phyloP scores from a whole-genome alignment of 2,329 filamentous ascomycete species.

The Cercospora canescens region DNA sequence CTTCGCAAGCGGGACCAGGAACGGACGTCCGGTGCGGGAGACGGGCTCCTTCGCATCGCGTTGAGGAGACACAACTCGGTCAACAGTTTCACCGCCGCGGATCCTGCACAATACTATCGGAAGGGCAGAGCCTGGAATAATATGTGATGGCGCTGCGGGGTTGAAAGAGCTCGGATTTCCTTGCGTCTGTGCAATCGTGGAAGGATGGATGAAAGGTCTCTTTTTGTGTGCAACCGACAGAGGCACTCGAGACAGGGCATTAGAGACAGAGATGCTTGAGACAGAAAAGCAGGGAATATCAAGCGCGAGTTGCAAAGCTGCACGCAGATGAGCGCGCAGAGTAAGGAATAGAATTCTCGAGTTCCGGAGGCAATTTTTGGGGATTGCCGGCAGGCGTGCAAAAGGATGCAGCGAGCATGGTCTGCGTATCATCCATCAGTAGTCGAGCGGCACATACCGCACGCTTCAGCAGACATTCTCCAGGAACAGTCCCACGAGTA shows the following conservation, averaged over 20 bases:
- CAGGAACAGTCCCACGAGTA: not conserved
- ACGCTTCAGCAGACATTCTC: too few relatives aligned
- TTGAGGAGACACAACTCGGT: conserved; percentile 9
- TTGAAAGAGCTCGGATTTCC: not conserved
- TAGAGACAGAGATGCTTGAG: not conserved
- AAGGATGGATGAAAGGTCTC: not conserved
- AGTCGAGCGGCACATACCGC: not conserved
- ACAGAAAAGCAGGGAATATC: not conserved
- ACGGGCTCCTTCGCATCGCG: conserved; percentile 15
- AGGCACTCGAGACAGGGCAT: not conserved
- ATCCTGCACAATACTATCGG: conserved; percentile 6
- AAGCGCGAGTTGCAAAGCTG: not conserved
- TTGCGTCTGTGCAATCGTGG: not conserved
- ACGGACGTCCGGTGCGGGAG: not conserved
- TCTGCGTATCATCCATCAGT: not conserved
- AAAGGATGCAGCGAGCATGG: not conserved
- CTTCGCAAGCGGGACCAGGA: conserved; percentile 9
- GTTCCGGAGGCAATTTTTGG: not conserved
- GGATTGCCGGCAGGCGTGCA: not conserved
- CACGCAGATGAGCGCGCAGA: not conserved
- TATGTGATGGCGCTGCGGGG: not conserved
- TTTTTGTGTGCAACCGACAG: not conserved
- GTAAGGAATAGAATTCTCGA: not conserved
- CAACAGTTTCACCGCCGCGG: conserved; percentile 15
- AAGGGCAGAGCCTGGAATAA: conserved; percentile 14